Percentiles rank a stretch among this genome's conserved stretches.
These are phyloP conservation scores for Kingdonia uniflora DNA, from an alignment of 164 flowering plant genomes.

Conservation along the genomic window DNA sequence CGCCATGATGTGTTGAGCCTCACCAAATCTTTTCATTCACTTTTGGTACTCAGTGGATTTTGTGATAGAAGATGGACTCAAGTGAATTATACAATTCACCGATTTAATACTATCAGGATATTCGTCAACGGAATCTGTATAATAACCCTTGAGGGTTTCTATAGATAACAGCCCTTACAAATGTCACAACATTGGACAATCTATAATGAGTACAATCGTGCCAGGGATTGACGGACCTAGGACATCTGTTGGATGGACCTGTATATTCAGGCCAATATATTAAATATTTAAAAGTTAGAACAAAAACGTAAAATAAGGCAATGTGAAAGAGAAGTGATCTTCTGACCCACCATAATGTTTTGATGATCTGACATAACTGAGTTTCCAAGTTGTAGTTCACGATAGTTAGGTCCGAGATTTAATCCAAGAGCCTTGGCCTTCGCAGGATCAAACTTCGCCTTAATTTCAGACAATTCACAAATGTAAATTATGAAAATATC, in stretches of 20 bases:
- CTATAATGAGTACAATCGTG: constrained; percentile 79
- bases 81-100: constrained; percentile 78
- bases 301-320: background rate
- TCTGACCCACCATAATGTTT: constrained; percentile 51
- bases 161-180: constrained; percentile 35
- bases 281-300: background rate
- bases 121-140: constrained; percentile 25
- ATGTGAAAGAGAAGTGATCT: background rate
- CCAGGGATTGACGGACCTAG: constrained; percentile 89
- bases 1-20: constrained; percentile 88
- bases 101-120: constrained; percentile 22
- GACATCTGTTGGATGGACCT: constrained; percentile 95
- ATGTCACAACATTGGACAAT: constrained; percentile 81
- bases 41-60: constrained; percentile 39
- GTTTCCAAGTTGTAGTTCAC: constrained; percentile 72
- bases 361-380: constrained; percentile 74
- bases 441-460: constrained; percentile 77
- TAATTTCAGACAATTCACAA: constrained; percentile 83
- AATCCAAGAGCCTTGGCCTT: constrained; percentile 85
- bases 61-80: constrained; percentile 57
- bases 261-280: constrained; percentile 15
- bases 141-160: constrained; percentile 46
- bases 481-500: constrained; percentile 79
- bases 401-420: constrained; percentile 77
- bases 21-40: constrained; percentile 84